A percentile compares a stretch with the other conserved stretches of the same genome.
Conservation (phyloP, 2,329 filamentous ascomycete genomes). For the Sporothrix pseudoabietina region DNA sequence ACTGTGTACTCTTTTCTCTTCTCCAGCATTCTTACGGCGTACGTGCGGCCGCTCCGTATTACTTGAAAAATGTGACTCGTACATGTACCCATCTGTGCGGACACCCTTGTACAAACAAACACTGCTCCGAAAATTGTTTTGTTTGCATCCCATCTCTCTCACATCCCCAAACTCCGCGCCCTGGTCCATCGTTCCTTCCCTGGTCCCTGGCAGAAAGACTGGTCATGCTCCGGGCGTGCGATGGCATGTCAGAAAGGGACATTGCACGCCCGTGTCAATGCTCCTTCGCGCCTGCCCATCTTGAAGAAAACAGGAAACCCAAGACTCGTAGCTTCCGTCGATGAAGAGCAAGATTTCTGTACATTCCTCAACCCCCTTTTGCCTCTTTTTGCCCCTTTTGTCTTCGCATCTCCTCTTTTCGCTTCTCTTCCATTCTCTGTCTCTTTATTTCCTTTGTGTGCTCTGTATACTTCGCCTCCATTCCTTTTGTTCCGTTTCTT, state of each 20-base stretch:
- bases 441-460: background rate
- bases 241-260: slow-evolving; percentile 30
- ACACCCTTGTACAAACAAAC: background rate
- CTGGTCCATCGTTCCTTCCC: slow-evolving; percentile 21
- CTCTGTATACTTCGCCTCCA: slow-evolving; percentile 8
- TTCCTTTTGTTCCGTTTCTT: background rate
- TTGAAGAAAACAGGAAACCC: slow-evolving; percentile 26
- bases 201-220: slow-evolving; percentile 6
- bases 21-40: slow-evolving; percentile 3
- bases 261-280: slow-evolving; percentile 23
- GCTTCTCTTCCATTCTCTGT: background rate
- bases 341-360: background rate
- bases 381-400: no score
- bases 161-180: background rate
- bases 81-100: slow-evolving; percentile 1
- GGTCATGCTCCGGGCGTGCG: slow-evolving; percentile 10
- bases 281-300: slow-evolving; percentile 30
- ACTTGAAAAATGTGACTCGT: slow-evolving; percentile 19
- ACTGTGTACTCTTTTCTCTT: no score
- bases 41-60: slow-evolving; percentile 22
- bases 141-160: slow-evolving; percentile 20
- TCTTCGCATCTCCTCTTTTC: slow-evolving; percentile 13
- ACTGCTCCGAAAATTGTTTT: background rate
- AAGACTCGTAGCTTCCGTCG: slow-evolving; percentile 10
- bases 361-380: slow-evolving; percentile 15